phyloP scores from a whole-genome alignment of 306 rosid genomes.

The Quercus variabilis region DNA sequence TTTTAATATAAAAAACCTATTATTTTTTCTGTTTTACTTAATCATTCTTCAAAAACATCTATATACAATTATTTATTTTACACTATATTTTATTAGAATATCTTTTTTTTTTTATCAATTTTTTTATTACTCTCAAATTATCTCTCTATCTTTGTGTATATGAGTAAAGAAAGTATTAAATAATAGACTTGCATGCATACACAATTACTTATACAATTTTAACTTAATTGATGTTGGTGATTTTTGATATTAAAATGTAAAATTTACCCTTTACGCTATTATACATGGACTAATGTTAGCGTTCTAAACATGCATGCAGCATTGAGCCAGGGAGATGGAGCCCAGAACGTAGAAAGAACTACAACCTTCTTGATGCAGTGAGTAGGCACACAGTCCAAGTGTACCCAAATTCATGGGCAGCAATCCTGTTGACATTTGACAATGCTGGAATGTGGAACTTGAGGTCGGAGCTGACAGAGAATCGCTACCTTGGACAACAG shows the following conservation, averaged over 20 bases:
- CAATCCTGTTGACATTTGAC: constrained; percentile 55
- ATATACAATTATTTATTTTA: no score
- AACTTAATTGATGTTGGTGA: accelerated
- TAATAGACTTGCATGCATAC: no score
- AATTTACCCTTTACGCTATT: accelerated
- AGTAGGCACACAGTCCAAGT: constrained; percentile 75
- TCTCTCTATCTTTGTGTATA: no score
- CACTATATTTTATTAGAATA: accelerated
- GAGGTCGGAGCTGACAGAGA: constrained; percentile 57
- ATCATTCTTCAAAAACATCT: accelerated
- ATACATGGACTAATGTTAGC: no score
- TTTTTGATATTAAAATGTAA: no score
- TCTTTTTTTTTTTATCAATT: no score
- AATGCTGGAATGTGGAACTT: constrained; percentile 67
- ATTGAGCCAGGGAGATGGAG: constrained; percentile 73
- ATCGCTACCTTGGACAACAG: constrained; percentile 64
- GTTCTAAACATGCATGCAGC: constrained; percentile 10
- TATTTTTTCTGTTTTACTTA: no score
- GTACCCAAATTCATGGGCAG: constrained; percentile 69
- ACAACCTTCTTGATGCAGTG: constrained; percentile 70
- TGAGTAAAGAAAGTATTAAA: no score
- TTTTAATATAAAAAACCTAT: no score
- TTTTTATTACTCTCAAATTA: no score
- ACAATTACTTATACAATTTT: no score
- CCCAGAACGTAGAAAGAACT: constrained; percentile 49